A percentile compares a stretch with the other conserved stretches of the same genome.
These are phyloP conservation scores for Serendipita sp. DNA, from an alignment of 768 basidiomycete genomes.

Conservation along the genomic window DNA sequence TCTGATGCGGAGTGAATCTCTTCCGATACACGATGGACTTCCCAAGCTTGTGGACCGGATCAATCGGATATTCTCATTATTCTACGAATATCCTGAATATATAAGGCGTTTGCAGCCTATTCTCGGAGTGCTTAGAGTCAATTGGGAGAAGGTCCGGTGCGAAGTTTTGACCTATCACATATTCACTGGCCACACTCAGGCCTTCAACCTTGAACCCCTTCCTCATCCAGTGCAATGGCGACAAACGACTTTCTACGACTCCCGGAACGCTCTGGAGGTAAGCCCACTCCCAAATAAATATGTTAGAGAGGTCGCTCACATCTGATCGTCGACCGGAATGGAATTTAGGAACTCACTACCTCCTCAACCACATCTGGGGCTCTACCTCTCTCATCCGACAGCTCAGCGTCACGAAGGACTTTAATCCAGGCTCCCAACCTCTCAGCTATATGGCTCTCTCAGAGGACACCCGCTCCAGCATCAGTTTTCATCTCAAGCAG, in stretches of 20 bases:
- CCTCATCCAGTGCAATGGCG: neutral
- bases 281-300: neutral
- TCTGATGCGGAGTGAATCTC: too few relatives aligned
- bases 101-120: too few relatives aligned
- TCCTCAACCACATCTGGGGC: neutral
- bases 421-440: neutral
- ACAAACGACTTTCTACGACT: slow-evolving; percentile 4
- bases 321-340: neutral
- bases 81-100: too few relatives aligned
- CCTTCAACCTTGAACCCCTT: neutral
- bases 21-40: too few relatives aligned
- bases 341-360: neutral
- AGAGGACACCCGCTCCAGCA: neutral
- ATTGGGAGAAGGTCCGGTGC: neutral
- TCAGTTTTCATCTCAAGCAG: neutral
- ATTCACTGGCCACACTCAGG: neutral
- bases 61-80: too few relatives aligned
- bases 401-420: slow-evolving; percentile 2
- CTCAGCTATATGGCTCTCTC: neutral
- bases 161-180: neutral
- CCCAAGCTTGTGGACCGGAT: too few relatives aligned
- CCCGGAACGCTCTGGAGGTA: slow-evolving; percentile 5
- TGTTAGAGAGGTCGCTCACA: neutral
- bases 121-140: neutral
- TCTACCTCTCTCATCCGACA: neutral